A percentile compares a stretch with the other conserved stretches of the same genome.
phyloP scores from a whole-genome alignment of 2,329 filamentous ascomycete genomes.

The Fusarium scirpi region DNA sequence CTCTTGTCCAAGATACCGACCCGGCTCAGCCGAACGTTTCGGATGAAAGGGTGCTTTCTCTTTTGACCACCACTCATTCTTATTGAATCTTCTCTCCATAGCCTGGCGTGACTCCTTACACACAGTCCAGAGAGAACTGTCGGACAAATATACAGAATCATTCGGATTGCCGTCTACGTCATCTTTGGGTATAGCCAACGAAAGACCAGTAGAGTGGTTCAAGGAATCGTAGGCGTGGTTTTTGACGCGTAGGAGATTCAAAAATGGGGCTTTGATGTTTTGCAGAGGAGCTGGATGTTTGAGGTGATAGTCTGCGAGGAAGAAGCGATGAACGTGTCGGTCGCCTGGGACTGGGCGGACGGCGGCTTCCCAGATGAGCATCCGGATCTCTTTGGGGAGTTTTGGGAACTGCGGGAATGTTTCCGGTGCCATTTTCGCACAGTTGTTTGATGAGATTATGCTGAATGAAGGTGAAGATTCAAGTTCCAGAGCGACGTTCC shows the following conservation, averaged over 20 bases:
- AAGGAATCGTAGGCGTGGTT: too few species aligned
- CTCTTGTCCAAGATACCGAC: not conserved
- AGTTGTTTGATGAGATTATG: not conserved
- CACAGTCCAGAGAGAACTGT: constrained; percentile 25
- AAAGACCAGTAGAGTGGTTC: not conserved
- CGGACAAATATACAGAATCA: constrained; percentile 25
- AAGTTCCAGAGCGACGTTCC: not conserved
- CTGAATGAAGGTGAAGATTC: not conserved
- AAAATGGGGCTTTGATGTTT: not conserved
- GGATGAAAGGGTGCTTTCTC: not conserved
- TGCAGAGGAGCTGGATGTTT: not conserved
- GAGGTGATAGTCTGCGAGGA: constrained; percentile 1
- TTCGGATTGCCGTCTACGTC: constrained; percentile 6
- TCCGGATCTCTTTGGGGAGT: constrained; percentile 24
- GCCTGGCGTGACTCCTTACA: constrained; percentile 24
- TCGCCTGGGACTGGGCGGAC: constrained; percentile 6
- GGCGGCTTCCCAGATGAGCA: constrained; percentile 24
- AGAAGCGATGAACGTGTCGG: constrained; percentile 32
- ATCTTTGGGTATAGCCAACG: constrained; percentile 13
- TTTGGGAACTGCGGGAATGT: constrained; percentile 6
- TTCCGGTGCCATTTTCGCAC: not conserved
- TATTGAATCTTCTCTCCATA: constrained; percentile 13
- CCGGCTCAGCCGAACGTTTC: not conserved
- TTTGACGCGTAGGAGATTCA: not conserved
- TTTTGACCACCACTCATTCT: constrained; percentile 36